Evolutionary conservation across 192 early-diverging fungal species (phyloP).

Genomic region (Entrophospora sp.): DNA sequence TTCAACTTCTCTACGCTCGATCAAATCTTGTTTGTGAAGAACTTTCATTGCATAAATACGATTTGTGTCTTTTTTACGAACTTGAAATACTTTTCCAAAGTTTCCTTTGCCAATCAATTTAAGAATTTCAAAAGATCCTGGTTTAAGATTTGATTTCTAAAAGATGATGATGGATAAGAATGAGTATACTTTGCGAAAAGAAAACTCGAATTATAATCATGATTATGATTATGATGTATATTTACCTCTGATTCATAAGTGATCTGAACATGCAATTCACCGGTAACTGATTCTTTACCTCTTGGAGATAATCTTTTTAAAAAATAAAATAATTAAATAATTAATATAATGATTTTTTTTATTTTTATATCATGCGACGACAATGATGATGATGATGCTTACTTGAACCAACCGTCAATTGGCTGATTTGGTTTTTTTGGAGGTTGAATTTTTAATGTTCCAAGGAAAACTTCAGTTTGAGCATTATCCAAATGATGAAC

Average conservation of each 20-base stretch:
- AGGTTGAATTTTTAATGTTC: slow-evolving; percentile 35
- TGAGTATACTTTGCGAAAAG: neutral
- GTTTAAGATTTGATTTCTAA: slow-evolving; percentile 34
- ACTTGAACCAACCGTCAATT: slow-evolving; percentile 38
- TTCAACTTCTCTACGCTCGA: slow-evolving; percentile 62
- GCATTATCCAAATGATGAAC: slow-evolving; percentile 18
- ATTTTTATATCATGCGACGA: neutral
- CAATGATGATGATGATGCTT: too few relatives aligned
- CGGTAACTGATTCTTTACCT: slow-evolving; percentile 24
- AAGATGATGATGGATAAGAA: too few relatives aligned
- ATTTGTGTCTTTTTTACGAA: slow-evolving; percentile 68
- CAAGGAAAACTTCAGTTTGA: slow-evolving; percentile 32
- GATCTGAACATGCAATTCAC: slow-evolving; percentile 39
- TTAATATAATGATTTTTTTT: neutral
- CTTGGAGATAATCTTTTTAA: slow-evolving; percentile 18
- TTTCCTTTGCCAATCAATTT: slow-evolving; percentile 68
- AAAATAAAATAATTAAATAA: neutral
- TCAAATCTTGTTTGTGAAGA: slow-evolving; percentile 62
- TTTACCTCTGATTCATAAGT: slow-evolving; percentile 25
- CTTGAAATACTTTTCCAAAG: slow-evolving; percentile 77
- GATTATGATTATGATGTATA: neutral
- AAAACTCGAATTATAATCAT: neutral
- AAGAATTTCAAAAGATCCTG: slow-evolving; percentile 55
- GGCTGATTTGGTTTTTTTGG: slow-evolving; percentile 31
- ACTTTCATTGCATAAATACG: slow-evolving; percentile 82